These are phyloP conservation scores for Chalara sp. DNA, from an alignment of 2,329 filamentous ascomycete species.

Conservation along the genomic window DNA sequence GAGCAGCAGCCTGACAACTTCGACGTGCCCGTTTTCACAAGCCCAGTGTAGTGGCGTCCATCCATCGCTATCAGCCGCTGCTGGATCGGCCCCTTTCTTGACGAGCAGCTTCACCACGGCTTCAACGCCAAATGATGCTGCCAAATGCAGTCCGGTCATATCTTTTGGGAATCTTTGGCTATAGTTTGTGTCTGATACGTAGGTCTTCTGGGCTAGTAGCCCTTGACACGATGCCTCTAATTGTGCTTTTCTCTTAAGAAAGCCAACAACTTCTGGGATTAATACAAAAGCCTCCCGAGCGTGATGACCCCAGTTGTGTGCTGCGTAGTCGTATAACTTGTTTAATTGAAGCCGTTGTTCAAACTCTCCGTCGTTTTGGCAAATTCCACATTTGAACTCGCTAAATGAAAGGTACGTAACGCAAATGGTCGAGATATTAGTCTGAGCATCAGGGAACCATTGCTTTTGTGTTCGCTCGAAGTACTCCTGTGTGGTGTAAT, in stretches of 20 bases:
- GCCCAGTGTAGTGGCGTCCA: too few species aligned
- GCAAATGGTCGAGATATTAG: slow-evolving; percentile 14
- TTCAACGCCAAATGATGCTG: slow-evolving; percentile 21
- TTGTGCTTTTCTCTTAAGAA: slow-evolving; percentile 11
- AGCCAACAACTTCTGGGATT: slow-evolving; percentile 4
- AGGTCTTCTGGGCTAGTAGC: not conserved
- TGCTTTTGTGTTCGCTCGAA: slow-evolving; percentile 8
- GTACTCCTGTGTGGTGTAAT: slow-evolving; percentile 24
- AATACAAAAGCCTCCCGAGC: slow-evolving; percentile 13
- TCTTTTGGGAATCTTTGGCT: slow-evolving; percentile 7
- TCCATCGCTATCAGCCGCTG: too few species aligned
- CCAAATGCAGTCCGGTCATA: slow-evolving; percentile 18
- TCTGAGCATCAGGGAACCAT: slow-evolving; percentile 10
- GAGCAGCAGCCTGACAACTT: too few species aligned
- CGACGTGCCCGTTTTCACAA: too few species aligned
- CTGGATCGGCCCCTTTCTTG: too few species aligned
- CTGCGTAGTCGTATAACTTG: too few species aligned
- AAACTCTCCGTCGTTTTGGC: slow-evolving; percentile 16
- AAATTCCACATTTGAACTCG: slow-evolving; percentile 14
- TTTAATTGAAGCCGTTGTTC: too few species aligned
- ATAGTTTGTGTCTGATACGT: not conserved
- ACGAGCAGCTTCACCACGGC: too few species aligned
- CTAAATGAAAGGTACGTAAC: slow-evolving; percentile 22
- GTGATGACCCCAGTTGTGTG: slow-evolving; percentile 24
- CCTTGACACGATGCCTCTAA: slow-evolving; percentile 13